Percentiles rank a stretch among this genome's conserved stretches.
phyloP scores from a whole-genome alignment of 306 rosid genomes.

The Fagus sylvatica region DNA sequence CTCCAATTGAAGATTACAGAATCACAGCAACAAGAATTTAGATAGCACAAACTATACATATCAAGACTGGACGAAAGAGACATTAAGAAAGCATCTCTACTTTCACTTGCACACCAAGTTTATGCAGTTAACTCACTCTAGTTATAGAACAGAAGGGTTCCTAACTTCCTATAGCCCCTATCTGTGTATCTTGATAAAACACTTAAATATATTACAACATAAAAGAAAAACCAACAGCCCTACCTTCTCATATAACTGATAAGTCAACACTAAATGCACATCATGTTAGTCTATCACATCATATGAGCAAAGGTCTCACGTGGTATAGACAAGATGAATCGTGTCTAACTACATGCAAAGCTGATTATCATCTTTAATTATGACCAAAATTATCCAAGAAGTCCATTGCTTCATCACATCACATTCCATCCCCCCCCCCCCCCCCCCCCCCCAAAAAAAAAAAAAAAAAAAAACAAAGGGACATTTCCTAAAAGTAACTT shows the following conservation, averaged over 20 bases:
- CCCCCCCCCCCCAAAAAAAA: not conserved
- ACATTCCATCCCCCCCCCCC: not conserved
- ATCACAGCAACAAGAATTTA: constrained; percentile 10
- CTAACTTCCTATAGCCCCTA: not conserved
- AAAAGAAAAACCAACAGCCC: not conserved
- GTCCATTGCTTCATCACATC: not conserved
- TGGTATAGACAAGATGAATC: not conserved
- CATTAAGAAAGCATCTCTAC: not conserved
- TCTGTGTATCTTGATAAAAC: not conserved
- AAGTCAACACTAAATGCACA: not conserved
- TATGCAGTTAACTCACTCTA: not conserved
- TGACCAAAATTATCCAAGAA: not conserved
- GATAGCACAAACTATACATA: constrained; percentile 10
- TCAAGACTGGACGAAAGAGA: not conserved
- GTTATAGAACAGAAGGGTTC: not conserved
- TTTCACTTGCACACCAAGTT: not conserved
- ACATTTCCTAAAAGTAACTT: not conserved
- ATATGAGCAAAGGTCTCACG: not conserved
- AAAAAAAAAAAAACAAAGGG: not conserved
- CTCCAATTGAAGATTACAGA: constrained; percentile 20
- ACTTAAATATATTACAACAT: not conserved
- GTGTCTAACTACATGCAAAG: not conserved
- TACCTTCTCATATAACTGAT: not conserved
- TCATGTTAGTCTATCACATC: not conserved
- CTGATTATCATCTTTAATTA: not conserved